A percentile compares a stretch with the other conserved stretches of the same genome.
Evolutionary conservation across 768 basidiomycete species (phyloP).

Genomic region (Pleurotus salmoneostramineus): DNA sequence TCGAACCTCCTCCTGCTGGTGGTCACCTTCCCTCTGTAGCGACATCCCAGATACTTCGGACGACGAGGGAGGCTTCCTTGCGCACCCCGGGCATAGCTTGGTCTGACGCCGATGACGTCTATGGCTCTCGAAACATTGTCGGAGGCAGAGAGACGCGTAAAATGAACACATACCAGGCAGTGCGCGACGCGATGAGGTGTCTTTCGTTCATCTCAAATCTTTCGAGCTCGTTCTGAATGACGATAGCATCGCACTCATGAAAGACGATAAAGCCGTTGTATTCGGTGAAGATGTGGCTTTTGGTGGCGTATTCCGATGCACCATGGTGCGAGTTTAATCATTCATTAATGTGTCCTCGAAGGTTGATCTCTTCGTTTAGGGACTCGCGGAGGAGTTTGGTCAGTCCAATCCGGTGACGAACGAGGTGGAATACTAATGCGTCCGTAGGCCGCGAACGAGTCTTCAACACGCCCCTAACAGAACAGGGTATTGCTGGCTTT

Average conservation of each 20-base stretch:
- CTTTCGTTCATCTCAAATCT: constrained; percentile 7
- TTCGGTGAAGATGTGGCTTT: constrained; percentile 94
- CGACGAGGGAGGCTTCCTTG: constrained; percentile 65
- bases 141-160: constrained; percentile 86
- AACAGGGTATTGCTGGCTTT: constrained; percentile 94
- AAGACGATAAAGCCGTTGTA: constrained; percentile 84
- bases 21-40: constrained; percentile 75
- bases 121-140: constrained; percentile 40
- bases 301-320: constrained; percentile 92
- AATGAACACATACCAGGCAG: constrained; percentile 94
- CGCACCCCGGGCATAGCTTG: constrained; percentile 72
- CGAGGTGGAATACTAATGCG: constrained; percentile 4
- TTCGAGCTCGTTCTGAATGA: not conserved
- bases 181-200: constrained; percentile 86
- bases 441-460: constrained; percentile 79
- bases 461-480: constrained; percentile 92
- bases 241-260: constrained; percentile 72
- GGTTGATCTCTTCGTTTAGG: constrained; percentile 35
- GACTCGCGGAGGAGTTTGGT: constrained; percentile 93
- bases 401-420: constrained; percentile 16
- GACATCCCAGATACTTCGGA: constrained; percentile 59
- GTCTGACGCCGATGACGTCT: constrained; percentile 54
- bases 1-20: constrained; percentile 71
- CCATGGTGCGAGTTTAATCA: constrained; percentile 53
- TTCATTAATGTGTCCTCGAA: not conserved